These are phyloP conservation scores for Schoenoplectus triqueter DNA, from an alignment of 202 grass and related monocot genomes.

Conservation along the genomic window DNA sequence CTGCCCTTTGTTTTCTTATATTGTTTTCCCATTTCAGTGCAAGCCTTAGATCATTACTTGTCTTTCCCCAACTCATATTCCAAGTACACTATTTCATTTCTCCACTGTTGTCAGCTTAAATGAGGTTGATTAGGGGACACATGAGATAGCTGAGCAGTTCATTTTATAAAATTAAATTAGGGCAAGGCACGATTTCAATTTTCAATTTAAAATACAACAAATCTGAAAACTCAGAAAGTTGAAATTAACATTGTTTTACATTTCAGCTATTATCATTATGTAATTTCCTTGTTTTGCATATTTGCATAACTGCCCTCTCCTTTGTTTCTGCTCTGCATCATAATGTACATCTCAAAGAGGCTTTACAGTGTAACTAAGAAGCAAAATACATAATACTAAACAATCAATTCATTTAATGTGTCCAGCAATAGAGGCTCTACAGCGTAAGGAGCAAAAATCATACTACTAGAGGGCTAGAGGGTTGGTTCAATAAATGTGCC, in stretches of 20 bases:
- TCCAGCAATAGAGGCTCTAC: background rate
- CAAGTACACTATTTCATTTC: background rate
- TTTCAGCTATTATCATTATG: background rate
- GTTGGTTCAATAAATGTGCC: background rate
- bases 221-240: background rate
- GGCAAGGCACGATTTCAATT: background rate
- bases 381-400: background rate
- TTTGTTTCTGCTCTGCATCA: background rate
- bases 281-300: background rate
- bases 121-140: too few species aligned
- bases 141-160: background rate
- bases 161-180: background rate
- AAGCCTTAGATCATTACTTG: background rate
- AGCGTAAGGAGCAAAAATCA: background rate
- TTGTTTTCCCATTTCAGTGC: background rate
- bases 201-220: background rate
- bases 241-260: background rate
- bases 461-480: too few species aligned
- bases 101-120: background rate
- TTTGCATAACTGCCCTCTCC: background rate
- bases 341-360: background rate
- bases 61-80: background rate
- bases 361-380: background rate
- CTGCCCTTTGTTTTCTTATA: background rate
- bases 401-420: background rate